Conservation (phyloP, 192 early-diverging fungal genomes). For the Umbelopsis sp. region DNA sequence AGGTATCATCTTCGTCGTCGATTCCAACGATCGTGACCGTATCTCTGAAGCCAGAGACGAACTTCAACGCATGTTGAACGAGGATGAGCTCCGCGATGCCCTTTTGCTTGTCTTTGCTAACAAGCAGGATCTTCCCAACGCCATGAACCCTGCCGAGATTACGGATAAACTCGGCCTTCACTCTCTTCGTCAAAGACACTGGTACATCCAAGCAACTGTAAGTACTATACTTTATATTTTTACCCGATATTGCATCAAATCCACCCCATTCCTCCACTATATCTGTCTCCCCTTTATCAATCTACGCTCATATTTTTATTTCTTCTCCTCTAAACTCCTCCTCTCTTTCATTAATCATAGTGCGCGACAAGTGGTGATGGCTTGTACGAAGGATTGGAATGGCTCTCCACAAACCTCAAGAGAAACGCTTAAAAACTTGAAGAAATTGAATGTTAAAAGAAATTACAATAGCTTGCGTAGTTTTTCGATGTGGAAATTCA, state of each 20-base stretch:
- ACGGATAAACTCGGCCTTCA: constrained; percentile 92
- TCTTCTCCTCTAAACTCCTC: not conserved
- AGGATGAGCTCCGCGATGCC: constrained; percentile 93
- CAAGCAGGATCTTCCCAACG: constrained; percentile 98
- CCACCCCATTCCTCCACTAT: no score
- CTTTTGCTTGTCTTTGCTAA: constrained; percentile 95
- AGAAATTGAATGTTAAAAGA: not conserved
- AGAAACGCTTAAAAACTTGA: constrained; percentile 43
- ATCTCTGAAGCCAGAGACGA: constrained; percentile 92
- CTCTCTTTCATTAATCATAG: not conserved
- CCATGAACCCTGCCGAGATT: constrained; percentile 93
- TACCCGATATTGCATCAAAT: no score
- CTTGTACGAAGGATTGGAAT: constrained; percentile 96
- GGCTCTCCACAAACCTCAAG: constrained; percentile 80
- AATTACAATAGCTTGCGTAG: not conserved
- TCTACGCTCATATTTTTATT: no score
- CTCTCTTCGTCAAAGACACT: constrained; percentile 77
- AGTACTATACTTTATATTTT: no score
- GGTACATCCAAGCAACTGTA: constrained; percentile 61
- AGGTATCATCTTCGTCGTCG: constrained; percentile 97
- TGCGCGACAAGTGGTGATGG: constrained; percentile 82
- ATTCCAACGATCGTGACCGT: constrained; percentile 96
- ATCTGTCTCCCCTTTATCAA: no score
- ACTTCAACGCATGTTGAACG: constrained; percentile 93
- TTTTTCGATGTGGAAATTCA: not conserved